Percentiles rank a stretch among this genome's conserved stretches.
phyloP scores from a whole-genome alignment of 495 filamentous ascomycete species.

The Neurospora sp. region DNA sequence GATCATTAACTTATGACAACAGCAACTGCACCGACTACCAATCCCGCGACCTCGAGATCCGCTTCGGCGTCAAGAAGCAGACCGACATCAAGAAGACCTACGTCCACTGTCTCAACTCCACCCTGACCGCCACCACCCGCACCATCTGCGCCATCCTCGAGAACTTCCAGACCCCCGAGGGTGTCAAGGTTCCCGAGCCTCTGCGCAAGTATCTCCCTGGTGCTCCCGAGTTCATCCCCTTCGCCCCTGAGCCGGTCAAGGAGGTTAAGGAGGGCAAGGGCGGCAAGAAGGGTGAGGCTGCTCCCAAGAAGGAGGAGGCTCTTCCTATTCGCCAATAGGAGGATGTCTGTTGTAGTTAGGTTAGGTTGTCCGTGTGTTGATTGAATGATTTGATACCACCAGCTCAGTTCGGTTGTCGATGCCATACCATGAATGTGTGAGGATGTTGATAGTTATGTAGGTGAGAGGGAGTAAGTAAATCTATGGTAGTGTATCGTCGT shows the following conservation, averaged over 20 bases:
- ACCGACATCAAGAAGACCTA: constrained; percentile 66
- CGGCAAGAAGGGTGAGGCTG: constrained; percentile 19
- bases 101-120: constrained; percentile 87
- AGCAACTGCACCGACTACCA: constrained; percentile 92
- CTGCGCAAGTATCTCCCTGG: constrained; percentile 86
- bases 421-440: background rate
- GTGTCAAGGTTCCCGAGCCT: constrained; percentile 75
- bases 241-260: constrained; percentile 43
- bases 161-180: constrained; percentile 81
- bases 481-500: background rate
- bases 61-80: constrained; percentile 34
- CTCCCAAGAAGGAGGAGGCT: constrained; percentile 22
- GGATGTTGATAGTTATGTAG: background rate
- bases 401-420: background rate
- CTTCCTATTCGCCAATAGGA: constrained; percentile 16
- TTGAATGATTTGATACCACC: background rate
- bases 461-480: background rate
- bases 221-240: constrained; percentile 76
- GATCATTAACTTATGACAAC: background rate
- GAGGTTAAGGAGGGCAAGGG: constrained; percentile 5
- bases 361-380: background rate
- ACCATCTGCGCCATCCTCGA: constrained; percentile 92
- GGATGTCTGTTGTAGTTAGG: background rate
- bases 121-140: constrained; percentile 85
- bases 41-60: constrained; percentile 73